Percentiles rank a stretch among this genome's conserved stretches.
Conservation (phyloP, 2,329 filamentous ascomycete species). For the Emergomyces orientalis region DNA sequence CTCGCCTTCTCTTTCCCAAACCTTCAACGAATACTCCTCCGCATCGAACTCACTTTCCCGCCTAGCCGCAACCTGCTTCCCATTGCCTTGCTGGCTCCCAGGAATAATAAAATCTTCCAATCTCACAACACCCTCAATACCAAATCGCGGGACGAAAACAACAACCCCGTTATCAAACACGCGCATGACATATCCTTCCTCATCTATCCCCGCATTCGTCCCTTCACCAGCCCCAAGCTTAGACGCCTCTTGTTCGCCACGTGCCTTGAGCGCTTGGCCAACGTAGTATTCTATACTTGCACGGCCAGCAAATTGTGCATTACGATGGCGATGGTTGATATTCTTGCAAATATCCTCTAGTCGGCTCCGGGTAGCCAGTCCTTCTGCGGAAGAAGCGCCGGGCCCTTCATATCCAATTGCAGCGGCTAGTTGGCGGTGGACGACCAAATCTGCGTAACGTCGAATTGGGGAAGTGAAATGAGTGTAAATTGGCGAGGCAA, state of each 20-base stretch:
- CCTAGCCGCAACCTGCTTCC: slow-evolving; percentile 17
- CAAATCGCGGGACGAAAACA: slow-evolving; percentile 89
- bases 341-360: slow-evolving; percentile 95
- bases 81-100: slow-evolving; percentile 21
- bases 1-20: slow-evolving; percentile 49
- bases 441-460: slow-evolving; percentile 92
- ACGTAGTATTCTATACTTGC: slow-evolving; percentile 97
- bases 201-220: slow-evolving; percentile 45
- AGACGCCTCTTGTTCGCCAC: slow-evolving; percentile 39
- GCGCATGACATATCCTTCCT: slow-evolving; percentile 93
- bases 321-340: slow-evolving; percentile 94
- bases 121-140: slow-evolving; percentile 85
- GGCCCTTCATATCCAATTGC: slow-evolving; percentile 73
- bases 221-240: slow-evolving; percentile 20
- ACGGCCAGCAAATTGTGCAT: slow-evolving; percentile 88
- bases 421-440: slow-evolving; percentile 86
- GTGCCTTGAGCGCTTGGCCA: slow-evolving; percentile 81
- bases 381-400: slow-evolving; percentile 62
- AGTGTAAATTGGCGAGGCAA: slow-evolving; percentile 94
- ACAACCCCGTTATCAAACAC: slow-evolving; percentile 97
- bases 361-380: slow-evolving; percentile 69
- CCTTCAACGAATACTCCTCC: slow-evolving; percentile 68
- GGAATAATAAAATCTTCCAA: slow-evolving; percentile 67
- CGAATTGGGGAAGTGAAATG: slow-evolving; percentile 97
- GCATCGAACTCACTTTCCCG: slow-evolving; percentile 76